A percentile compares a stretch with the other conserved stretches of the same genome.
phyloP scores from a whole-genome alignment of 768 basidiomycete species.

The Pleurotus citrinopileatus region DNA sequence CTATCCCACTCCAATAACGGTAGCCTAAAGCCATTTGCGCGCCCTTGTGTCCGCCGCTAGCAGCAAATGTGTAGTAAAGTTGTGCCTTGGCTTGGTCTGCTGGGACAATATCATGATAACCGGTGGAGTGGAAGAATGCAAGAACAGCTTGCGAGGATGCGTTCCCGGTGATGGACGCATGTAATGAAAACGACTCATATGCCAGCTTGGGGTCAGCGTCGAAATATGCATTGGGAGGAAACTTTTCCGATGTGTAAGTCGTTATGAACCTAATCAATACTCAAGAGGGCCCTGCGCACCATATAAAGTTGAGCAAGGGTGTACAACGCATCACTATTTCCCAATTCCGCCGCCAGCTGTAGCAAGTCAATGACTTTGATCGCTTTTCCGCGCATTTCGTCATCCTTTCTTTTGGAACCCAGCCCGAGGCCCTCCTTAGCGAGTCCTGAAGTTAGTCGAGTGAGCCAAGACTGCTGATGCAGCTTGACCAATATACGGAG shows the following conservation, averaged over 20 bases:
- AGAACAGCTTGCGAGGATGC: constrained; percentile 83
- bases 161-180: constrained; percentile 73
- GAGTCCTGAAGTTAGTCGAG: constrained; percentile 36
- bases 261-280: neutral
- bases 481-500: constrained; percentile 68
- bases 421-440: constrained; percentile 37
- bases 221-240: constrained; percentile 72
- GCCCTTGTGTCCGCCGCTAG: constrained; percentile 80
- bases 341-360: constrained; percentile 78
- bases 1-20: constrained; percentile 94
- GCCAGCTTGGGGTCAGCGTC: constrained; percentile 58
- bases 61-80: constrained; percentile 92
- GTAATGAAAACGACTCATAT: constrained; percentile 57
- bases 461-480: constrained; percentile 41
- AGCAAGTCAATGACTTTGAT: constrained; percentile 81
- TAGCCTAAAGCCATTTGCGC: constrained; percentile 94
- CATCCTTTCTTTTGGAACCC: constrained; percentile 52
- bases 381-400: constrained; percentile 67
- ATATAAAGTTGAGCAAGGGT: constrained; percentile 64
- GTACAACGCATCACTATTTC: constrained; percentile 71
- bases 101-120: constrained; percentile 63
- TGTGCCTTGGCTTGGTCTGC: constrained; percentile 80
- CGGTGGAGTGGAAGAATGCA: constrained; percentile 88
- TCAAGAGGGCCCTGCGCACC: constrained; percentile 38
- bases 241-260: constrained; percentile 35